Evolutionary conservation across 768 basidiomycete species (phyloP).

Genomic region (Serendipita vermifera): DNA sequence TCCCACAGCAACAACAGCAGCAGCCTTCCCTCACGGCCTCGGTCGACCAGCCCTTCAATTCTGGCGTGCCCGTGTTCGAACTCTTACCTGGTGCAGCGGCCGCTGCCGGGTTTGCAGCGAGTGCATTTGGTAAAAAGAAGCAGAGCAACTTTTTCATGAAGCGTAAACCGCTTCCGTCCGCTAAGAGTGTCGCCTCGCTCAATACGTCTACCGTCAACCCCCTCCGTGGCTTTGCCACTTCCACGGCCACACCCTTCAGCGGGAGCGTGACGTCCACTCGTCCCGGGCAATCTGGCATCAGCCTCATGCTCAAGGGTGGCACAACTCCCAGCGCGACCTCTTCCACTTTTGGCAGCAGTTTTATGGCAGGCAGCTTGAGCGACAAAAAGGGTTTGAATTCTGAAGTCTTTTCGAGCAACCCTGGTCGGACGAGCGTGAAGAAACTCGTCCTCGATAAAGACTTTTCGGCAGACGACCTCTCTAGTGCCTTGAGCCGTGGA

Average conservation of each 20-base stretch:
- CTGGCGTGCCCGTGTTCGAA: constrained; percentile 38
- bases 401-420: constrained; percentile 46
- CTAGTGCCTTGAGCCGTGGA: not conserved
- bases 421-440: constrained; percentile 71
- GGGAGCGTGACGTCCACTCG: not conserved
- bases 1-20: constrained; percentile 32
- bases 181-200: not conserved
- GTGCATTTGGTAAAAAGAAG: constrained; percentile 36
- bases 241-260: too few species aligned
- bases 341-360: not conserved
- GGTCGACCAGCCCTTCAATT: constrained; percentile 71
- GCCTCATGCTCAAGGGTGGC: constrained; percentile 2
- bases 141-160: constrained; percentile 50
- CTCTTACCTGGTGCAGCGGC: constrained; percentile 62
- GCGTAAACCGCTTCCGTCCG: constrained; percentile 5
- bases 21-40: constrained; percentile 66
- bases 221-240: constrained; percentile 5
- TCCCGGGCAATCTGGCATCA: constrained; percentile 2
- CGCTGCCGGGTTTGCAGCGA: constrained; percentile 37
- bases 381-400: constrained; percentile 22
- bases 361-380: not conserved
- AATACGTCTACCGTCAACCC: not conserved
- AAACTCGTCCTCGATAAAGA: constrained; percentile 84
- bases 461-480: constrained; percentile 22
- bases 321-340: not conserved